Base-by-base conservation (phyloP, 1,284 basidiomycete species). In the Heterobasidion occidentale region DNA sequence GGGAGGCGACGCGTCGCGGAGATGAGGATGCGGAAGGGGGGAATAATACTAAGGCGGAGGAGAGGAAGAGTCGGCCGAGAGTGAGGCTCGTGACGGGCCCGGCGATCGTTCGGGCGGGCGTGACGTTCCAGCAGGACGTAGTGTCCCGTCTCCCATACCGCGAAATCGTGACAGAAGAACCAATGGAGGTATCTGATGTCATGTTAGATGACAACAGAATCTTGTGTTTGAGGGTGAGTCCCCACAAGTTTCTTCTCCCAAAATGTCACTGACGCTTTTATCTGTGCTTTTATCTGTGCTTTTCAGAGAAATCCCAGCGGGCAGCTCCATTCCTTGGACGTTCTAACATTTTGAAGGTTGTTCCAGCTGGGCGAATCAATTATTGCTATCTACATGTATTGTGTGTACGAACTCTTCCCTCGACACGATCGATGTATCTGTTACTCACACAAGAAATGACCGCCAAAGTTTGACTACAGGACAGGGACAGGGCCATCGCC, bases 121-220 rank as follows among this genome's bases (percentile, higher is more conserved):
- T 74, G 1, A 74, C 77, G 38, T 80, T 79, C 61, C 64, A 62
- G 55, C 60, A 73, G 46, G 74, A 78, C 59, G 72, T 80, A 56
- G 66, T 71, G 49, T 76, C 74, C 55, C 68, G 63, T 54, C 62
- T 81, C 59, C 76, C 79, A 6, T 80, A 80, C 61, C 71, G 74
- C 47, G 77, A 80, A 65, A 68, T 76, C 20, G 64, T 76, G 19
- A 79, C 74, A 59, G 63, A 72, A 60, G 73, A 78, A 54, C 65
- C 63, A 17, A 77, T 74, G 58, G 70, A 74, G 55, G 74, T 76
- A 44, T 76, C 74, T 52, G 77, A 80, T 65, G 76, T 78, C 48
- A 80, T 80, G 78, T 75, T 80, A 70, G 79, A 80, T 63, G 77
- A 79, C 59, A 72, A 69, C 60, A 65, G 77, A 57, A 60, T 81